phyloP scores from a whole-genome alignment of 805 yeast genomes.

The Ogataea nitratoaversa region DNA sequence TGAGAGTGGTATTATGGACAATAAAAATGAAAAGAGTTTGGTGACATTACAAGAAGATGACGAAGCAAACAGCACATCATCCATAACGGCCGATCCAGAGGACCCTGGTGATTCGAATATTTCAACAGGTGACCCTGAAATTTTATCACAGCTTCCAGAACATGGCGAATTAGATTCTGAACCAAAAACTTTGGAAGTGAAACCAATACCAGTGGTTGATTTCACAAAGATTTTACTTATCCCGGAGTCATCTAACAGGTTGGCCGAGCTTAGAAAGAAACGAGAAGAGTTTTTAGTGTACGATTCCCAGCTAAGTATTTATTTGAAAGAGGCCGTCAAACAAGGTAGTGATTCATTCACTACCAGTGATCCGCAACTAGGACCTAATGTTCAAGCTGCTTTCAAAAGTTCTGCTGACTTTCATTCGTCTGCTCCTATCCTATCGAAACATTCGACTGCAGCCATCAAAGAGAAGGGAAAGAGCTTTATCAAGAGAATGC shows the following conservation, averaged over 20 bases:
- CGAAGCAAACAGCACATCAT: not conserved
- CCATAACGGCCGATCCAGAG: too few relatives aligned
- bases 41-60: too few relatives aligned
- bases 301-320: constrained; percentile 55
- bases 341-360: constrained; percentile 12
- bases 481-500: constrained; percentile 22
- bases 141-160: too few relatives aligned
- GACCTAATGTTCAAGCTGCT: constrained; percentile 58
- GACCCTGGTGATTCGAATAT: too few relatives aligned
- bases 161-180: not conserved
- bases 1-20: too few relatives aligned
- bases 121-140: not conserved
- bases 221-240: constrained; percentile 16
- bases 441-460: constrained; percentile 34
- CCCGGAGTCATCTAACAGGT: constrained; percentile 32
- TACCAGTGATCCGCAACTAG: constrained; percentile 27
- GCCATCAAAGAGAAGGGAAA: constrained; percentile 24
- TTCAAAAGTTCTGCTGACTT: constrained; percentile 55
- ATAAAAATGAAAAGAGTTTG: too few relatives aligned
- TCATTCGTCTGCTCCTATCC: constrained; percentile 32
- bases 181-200: constrained; percentile 1
- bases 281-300: constrained; percentile 38
- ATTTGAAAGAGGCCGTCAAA: constrained; percentile 36
- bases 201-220: constrained; percentile 11
- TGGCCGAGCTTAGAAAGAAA: constrained; percentile 38